A percentile compares a stretch with the other conserved stretches of the same genome.
These are phyloP conservation scores for Debaryomyces tyrocola DNA, from an alignment of 805 yeast species.

Conservation along the genomic window DNA sequence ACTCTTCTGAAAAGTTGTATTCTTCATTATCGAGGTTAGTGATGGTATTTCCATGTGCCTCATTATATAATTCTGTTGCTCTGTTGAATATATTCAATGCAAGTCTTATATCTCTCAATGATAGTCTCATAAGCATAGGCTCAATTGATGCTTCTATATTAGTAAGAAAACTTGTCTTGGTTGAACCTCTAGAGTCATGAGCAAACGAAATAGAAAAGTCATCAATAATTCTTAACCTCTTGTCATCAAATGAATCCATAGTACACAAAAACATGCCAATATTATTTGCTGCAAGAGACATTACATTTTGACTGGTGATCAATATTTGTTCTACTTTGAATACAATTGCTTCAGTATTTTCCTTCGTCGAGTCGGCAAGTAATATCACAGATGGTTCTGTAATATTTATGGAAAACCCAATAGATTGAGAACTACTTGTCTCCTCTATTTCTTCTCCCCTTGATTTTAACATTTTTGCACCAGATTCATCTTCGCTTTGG, in stretches of 20 bases:
- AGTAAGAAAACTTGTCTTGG: constrained; percentile 57
- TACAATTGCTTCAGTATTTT: constrained; percentile 82
- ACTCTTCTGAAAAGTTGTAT: constrained; percentile 58
- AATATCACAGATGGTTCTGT: constrained; percentile 76
- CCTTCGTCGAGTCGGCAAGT: constrained; percentile 72
- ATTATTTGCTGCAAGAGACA: constrained; percentile 67
- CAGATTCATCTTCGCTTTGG: background rate
- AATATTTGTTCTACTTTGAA: constrained; percentile 81
- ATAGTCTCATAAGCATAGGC: constrained; percentile 76
- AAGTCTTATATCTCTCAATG: constrained; percentile 81
- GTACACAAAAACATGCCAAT: constrained; percentile 83
- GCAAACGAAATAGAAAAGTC: constrained; percentile 82
- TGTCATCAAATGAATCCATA: constrained; percentile 67
- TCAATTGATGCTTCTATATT: constrained; percentile 71
- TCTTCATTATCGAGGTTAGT: constrained; percentile 20
- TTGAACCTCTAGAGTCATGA: constrained; percentile 69
- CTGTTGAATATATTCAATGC: constrained; percentile 72
- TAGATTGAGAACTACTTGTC: constrained; percentile 7
- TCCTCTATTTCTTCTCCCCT: constrained; percentile 3
- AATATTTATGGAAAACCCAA: constrained; percentile 65
- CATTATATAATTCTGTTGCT: constrained; percentile 57
- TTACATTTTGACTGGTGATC: constrained; percentile 64
- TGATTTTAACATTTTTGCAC: constrained; percentile 4
- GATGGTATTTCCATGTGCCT: constrained; percentile 16
- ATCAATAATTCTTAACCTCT: constrained; percentile 73